Base-by-base conservation (phyloP, 2,329 filamentous ascomycete species). In the Akanthomyces lecanii region DNA sequence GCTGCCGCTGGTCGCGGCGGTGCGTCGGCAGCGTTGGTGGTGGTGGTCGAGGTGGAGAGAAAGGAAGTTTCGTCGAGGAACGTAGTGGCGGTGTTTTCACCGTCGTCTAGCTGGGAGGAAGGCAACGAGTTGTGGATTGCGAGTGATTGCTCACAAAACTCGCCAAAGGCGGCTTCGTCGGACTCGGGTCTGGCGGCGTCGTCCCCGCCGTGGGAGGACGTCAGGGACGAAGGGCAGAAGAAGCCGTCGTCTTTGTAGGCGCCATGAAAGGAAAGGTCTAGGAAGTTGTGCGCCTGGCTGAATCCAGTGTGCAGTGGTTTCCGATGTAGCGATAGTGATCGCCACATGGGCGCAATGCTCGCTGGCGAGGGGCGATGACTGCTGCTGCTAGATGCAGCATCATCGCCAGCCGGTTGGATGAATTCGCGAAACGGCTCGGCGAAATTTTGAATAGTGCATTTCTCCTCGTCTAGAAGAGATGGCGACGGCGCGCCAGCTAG, bases 91-190 rank as follows among this genome's bases (percentile, higher is more conserved):
- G 1, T 1, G 25, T 28, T 5, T 50, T 70, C 66, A 2, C 69
- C 70, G 36, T 63, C 63, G 48, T 65, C 70, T 21, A 88, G 76
- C 64, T 89, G 83, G 1, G 88, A 89, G 0, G 87, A 89, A 1
- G 83, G 75, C 4, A 89, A 74, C 16, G 86, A 83, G 66, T 90
- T 82, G 71, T 96, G 86, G 16, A 89, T 77, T 2, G 86, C 84
- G 55, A 96, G 82, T 0, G 91, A 95, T 69, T 94, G 86, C 66
- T 95, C 85, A 69, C 91, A 90, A 72, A 95, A 96, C 63, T 87
- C 82, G 4, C 84, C 82, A 4, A 88, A 74, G 0, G 79, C 66
- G 21, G 77, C 71, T 33, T 73, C 73, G 3, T 71, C 72, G 10
- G 78, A 77, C 54, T 76, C 73, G 21, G 65, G 52, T 0, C 2